A percentile compares a stretch with the other conserved stretches of the same genome.
Conservation (phyloP, 345 rosid species). For the Salix arbutifolia region DNA sequence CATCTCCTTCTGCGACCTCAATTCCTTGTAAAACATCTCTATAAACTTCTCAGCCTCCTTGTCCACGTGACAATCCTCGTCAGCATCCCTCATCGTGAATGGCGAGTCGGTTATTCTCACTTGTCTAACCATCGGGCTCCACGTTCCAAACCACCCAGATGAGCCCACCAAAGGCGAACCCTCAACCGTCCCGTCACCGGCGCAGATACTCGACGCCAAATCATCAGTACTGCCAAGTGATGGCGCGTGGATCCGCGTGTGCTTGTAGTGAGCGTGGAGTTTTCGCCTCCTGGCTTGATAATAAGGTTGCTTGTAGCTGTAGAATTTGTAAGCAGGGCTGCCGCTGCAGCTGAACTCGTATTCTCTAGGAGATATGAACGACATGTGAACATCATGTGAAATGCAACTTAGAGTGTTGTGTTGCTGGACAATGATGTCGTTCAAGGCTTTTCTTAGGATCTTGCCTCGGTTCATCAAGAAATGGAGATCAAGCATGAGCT, state of each 20-base stretch:
- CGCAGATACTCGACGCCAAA: conserved; percentile 4
- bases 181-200: neutral
- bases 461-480: conserved; percentile 30
- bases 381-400: conserved; percentile 16
- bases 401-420: conserved; percentile 15
- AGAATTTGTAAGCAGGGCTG: conserved; percentile 16
- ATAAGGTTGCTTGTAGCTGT: neutral
- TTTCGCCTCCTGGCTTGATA: neutral
- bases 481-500: conserved; percentile 16
- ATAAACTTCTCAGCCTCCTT: conserved; percentile 41
- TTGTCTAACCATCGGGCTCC: conserved; percentile 21
- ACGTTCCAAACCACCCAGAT: neutral
- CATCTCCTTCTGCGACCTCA: conserved; percentile 32
- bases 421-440: conserved; percentile 24
- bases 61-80: conserved; percentile 29
- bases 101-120: conserved; percentile 44
- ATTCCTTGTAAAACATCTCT: conserved; percentile 29
- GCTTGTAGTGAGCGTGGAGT: neutral
- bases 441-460: conserved; percentile 25
- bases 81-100: conserved; percentile 17
- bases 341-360: conserved; percentile 44
- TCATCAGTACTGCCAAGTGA: neutral
- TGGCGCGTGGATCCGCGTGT: neutral
- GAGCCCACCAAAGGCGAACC: conserved; percentile 22
- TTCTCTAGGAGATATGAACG: conserved; percentile 25